A percentile compares a stretch with the other conserved stretches of the same genome.
Evolutionary conservation across 768 basidiomycete species (phyloP).

Genomic region (Gloeopeniophorella convolvens): DNA sequence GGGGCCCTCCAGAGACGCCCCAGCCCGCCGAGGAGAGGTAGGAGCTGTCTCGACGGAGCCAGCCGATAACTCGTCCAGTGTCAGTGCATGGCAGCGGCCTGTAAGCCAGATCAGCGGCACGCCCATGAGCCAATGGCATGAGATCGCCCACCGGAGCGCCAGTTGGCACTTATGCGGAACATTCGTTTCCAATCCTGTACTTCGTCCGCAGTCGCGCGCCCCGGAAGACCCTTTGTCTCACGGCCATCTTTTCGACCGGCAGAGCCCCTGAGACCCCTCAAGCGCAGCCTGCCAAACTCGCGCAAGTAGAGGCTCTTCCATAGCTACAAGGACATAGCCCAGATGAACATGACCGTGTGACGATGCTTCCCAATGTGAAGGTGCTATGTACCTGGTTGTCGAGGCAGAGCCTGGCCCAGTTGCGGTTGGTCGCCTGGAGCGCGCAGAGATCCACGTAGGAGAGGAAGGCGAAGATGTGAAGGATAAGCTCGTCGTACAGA

Average conservation of each 20-base stretch:
- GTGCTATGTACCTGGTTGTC: conserved; percentile 55
- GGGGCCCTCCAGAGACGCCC: neutral
- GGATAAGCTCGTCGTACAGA: conserved; percentile 70
- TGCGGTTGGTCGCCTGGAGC: conserved; percentile 52
- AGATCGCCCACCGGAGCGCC: conserved; percentile 57
- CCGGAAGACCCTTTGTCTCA: conserved; percentile 53
- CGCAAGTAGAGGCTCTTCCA: conserved; percentile 63
- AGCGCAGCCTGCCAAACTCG: conserved; percentile 59
- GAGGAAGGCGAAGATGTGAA: conserved; percentile 68
- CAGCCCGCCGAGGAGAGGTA: neutral
- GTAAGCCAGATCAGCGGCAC: neutral
- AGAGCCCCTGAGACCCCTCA: conserved; percentile 64
- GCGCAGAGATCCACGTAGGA: conserved; percentile 61
- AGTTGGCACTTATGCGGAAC: conserved; percentile 80
- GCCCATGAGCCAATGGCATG: conserved; percentile 1
- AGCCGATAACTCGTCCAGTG: conserved; percentile 2
- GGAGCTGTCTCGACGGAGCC: neutral
- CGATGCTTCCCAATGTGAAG: conserved; percentile 19
- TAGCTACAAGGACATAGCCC: conserved; percentile 34
- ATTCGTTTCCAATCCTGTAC: conserved; percentile 77
- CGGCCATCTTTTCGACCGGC: conserved; percentile 49
- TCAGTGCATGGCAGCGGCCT: conserved; percentile 51
- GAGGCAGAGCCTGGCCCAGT: conserved; percentile 58
- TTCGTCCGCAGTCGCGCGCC: conserved; percentile 33
- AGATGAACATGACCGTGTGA: conserved; percentile 10